Base-by-base conservation (phyloP, 179 eudicot genomes). In the Beta macrorhiza region DNA sequence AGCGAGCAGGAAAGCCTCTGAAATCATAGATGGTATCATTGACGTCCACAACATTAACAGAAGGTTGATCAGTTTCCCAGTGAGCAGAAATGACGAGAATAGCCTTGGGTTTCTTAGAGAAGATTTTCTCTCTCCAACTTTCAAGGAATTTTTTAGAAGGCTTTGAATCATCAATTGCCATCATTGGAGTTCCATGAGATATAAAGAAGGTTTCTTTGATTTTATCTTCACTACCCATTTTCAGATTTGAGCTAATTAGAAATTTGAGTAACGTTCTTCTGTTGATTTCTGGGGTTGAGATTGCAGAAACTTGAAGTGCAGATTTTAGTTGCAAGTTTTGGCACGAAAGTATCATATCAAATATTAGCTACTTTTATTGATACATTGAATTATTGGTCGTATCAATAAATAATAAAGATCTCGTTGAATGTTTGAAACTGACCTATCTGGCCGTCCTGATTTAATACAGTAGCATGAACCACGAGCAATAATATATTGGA, bases 131-230 rank as follows among this genome's bases (percentile, higher is more conserved):
- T 62, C 62, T 78, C 85, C 89, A 92, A 14, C 85, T 76, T 79
- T 84, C 55, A 58, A 92, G 78, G 85, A 91, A 92, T 56, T 79
- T 84, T 29, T 92, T 68, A 7, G 93, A 90, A 9, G 89, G 87
- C 59, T 89, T 65, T 22, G 94, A 82, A 5, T 91, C 92, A 62
- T 92, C 97, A n/a, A 91, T 81, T 0, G 90, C 75, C 57, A 91
- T 83, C 78, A 71, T 90, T 20, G 93, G 97, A 1, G 93, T 83
- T 3, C 94, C 97, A 81, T 92, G 94, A 0, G 94, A 91, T 62
- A 92, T 84, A 85, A 42, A 92, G 75, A 89, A 88, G 3, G 94
- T 91, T 70, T 87, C 83, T 49, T 80, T 83, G 6, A 73, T 83
- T 7, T 0, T 67, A n/a, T 53, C 62, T 17, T 13, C 44, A 72